Base-by-base conservation (phyloP, 306 rosid genomes). In the Abrus precatorius region DNA sequence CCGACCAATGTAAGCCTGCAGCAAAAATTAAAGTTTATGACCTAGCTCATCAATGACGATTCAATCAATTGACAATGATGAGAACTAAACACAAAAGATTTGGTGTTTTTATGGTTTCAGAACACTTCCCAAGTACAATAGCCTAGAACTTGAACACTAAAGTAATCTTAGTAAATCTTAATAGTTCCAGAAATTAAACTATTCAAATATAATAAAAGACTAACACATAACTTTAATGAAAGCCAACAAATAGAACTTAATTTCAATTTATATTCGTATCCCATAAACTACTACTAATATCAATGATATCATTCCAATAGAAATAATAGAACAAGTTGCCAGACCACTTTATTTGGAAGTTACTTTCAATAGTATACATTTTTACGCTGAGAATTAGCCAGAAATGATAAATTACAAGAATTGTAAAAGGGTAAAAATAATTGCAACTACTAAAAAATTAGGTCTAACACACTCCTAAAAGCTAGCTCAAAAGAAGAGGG, bases 91-190 rank as follows among this genome's bases (percentile, higher is more conserved):
- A 61, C 41, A 50, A 60, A 52, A 30, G 38, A 27, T 83, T 8
- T 57, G 45, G 14, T 73, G 38, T 38, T 45, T 43, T 40, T 50
- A 43, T 34, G 2, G 40, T 36, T 36, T 36, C 40, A 66, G 13
- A 73, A 49, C 10, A 72, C 33, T 2, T 74, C 54, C 81, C 44
- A 47, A 65, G 73, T 72, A 68, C 14, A 71, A 63, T 47, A 53
- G 64, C 67, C 59, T 27, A 50, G 14, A 75, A 62, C 50, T 64
- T 61, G 67, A 33, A 71, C 76, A 45, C 79, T 56, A 70, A 75
- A 20, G 44, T 40, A 41, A 45, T 40, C 30, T 38, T 34, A 3
- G 28, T n/a, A 43, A 74, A 74, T 68, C 75, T 74, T 60, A 36
- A 66, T 66, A 74, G 63, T 13, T 32, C 20, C 20, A 20, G 13